phyloP scores from a whole-genome alignment of 1,284 basidiomycete genomes.

The Megacollybia platyphylla region DNA sequence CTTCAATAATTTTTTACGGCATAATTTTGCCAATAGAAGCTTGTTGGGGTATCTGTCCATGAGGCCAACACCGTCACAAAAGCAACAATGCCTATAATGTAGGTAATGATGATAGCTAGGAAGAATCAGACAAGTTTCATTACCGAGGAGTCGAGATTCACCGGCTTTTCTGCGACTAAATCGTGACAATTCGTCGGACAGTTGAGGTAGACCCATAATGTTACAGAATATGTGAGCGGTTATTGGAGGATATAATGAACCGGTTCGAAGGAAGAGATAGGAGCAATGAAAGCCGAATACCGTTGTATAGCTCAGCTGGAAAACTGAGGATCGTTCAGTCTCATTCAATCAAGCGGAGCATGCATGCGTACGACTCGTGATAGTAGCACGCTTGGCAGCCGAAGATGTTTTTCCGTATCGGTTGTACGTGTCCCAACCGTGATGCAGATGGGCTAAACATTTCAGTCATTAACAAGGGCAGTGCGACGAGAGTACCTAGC shows the following conservation, averaged over 20 bases:
- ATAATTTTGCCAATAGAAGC: not conserved
- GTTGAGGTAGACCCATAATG: slow-evolving; percentile 78
- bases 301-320: slow-evolving; percentile 84
- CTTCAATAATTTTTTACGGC: not conserved
- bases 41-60: not conserved
- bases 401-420: slow-evolving; percentile 47
- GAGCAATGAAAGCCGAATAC: slow-evolving; percentile 86
- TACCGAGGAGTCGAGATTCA: not conserved
- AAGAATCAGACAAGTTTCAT: not conserved
- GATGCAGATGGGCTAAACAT: slow-evolving; percentile 76
- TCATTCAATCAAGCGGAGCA: not conserved
- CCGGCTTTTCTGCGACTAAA: not conserved
- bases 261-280: slow-evolving; percentile 77
- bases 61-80: not conserved
- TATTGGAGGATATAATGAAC: slow-evolving; percentile 50
- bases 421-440: slow-evolving; percentile 77
- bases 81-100: not conserved
- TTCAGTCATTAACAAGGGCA: slow-evolving; percentile 1
- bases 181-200: slow-evolving; percentile 13
- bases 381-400: slow-evolving; percentile 51
- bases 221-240: slow-evolving; percentile 87
- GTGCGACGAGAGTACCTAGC: slow-evolving; percentile 40
- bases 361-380: slow-evolving; percentile 43
- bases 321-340: slow-evolving; percentile 33
- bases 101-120: not conserved